Percentiles rank a stretch among this genome's conserved stretches.
Evolutionary conservation across 2,329 filamentous ascomycete species (phyloP).

Genomic region (Periconia macrospinosa): DNA sequence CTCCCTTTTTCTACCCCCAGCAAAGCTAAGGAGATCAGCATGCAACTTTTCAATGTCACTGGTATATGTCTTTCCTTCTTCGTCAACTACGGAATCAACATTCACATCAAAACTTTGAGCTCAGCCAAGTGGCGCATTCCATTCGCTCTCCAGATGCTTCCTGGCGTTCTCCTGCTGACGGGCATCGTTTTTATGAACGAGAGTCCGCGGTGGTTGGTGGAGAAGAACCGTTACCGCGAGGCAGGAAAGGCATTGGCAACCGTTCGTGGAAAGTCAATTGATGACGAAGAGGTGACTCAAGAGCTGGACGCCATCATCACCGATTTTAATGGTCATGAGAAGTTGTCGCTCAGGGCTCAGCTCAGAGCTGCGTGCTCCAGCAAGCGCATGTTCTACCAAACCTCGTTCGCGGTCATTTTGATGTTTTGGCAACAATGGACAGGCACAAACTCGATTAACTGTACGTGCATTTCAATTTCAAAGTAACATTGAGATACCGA

Average conservation of each 20-base stretch:
- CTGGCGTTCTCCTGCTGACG: constrained; percentile 52
- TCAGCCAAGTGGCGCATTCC: constrained; percentile 58
- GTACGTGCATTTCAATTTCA: not conserved
- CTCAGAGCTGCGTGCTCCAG: constrained; percentile 41
- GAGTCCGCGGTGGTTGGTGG: constrained; percentile 58
- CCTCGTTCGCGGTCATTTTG: constrained; percentile 46
- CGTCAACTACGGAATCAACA: constrained; percentile 55
- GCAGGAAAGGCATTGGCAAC: constrained; percentile 46
- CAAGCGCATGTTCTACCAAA: constrained; percentile 45
- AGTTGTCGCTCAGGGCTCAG: constrained; percentile 43
- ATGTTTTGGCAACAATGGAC: constrained; percentile 51
- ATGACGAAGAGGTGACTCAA: constrained; percentile 39
- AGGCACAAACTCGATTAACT: constrained; percentile 19
- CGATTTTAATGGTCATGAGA: constrained; percentile 48
- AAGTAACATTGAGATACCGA: no score
- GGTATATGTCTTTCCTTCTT: constrained; percentile 56
- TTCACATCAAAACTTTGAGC: constrained; percentile 46
- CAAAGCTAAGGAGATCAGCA: constrained; percentile 12
- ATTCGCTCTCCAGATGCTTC: constrained; percentile 56
- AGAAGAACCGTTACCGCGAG: constrained; percentile 51
- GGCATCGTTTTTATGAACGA: constrained; percentile 57
- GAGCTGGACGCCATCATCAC: constrained; percentile 48
- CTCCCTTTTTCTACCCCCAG: no score
- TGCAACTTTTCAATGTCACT: constrained; percentile 47
- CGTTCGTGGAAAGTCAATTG: constrained; percentile 40